phyloP scores from a whole-genome alignment of 2,329 filamentous ascomycete species.

The Arthrinium phaeospermum region DNA sequence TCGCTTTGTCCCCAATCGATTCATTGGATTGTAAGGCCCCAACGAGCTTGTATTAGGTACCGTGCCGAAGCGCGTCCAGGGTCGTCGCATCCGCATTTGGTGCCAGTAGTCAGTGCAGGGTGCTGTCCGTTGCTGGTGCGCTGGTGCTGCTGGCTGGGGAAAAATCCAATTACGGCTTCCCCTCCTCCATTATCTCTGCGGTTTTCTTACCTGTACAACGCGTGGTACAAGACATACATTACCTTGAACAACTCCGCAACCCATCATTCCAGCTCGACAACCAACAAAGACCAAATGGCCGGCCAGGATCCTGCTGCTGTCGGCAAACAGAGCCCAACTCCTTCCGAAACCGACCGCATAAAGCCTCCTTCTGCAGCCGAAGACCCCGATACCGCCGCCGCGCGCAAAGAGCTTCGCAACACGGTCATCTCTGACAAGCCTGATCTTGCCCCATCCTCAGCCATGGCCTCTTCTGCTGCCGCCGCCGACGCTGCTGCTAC shows the following conservation, averaged over 20 bases:
- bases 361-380: slow-evolving; percentile 42
- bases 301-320: neutral
- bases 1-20: neutral
- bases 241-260: neutral
- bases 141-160: neutral
- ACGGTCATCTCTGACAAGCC: slow-evolving; percentile 64
- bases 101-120: neutral
- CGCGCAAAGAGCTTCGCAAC: slow-evolving; percentile 68
- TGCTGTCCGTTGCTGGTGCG: neutral
- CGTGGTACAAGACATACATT: slow-evolving; percentile 9
- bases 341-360: slow-evolving; percentile 17
- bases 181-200: slow-evolving; percentile 8
- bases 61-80: slow-evolving; percentile 12
- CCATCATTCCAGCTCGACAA: slow-evolving; percentile 15
- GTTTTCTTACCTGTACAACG: slow-evolving; percentile 16
- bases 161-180: slow-evolving; percentile 16
- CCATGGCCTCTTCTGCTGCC: slow-evolving; percentile 23
- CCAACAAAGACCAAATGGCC: slow-evolving; percentile 14
- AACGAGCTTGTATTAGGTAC: neutral
- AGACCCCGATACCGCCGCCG: slow-evolving; percentile 67
- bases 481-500: slow-evolving; percentile 28
- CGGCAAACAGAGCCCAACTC: slow-evolving; percentile 18
- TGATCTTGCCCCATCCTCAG: slow-evolving; percentile 31
- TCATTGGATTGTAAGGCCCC: slow-evolving; percentile 10
- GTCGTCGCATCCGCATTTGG: slow-evolving; percentile 3